Evolutionary conservation across 2,329 filamentous ascomycete species (phyloP).

Genomic region (Neobulgaria alba): DNA sequence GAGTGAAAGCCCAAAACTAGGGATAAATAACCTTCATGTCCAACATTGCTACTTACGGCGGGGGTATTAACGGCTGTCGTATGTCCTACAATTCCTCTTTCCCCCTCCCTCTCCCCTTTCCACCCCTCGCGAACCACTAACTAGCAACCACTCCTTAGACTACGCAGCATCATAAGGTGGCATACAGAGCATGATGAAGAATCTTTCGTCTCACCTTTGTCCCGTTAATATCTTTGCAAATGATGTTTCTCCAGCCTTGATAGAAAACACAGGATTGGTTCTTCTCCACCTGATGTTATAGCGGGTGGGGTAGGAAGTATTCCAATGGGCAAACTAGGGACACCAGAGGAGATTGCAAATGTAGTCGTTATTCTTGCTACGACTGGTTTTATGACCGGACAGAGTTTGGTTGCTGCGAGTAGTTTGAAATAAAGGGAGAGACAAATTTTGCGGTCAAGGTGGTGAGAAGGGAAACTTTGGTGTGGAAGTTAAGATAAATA

Average conservation of each 20-base stretch:
- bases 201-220: constrained; percentile 34
- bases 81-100: constrained; percentile 5
- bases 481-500: too few species aligned
- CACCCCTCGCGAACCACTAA: not conserved
- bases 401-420: constrained; percentile 35
- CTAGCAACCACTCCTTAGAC: constrained; percentile 13
- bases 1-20: constrained; percentile 34
- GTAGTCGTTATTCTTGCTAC: constrained; percentile 39
- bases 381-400: constrained; percentile 38
- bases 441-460: too few species aligned
- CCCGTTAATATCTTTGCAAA: constrained; percentile 39
- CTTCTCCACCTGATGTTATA: constrained; percentile 23
- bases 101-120: not conserved
- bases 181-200: constrained; percentile 38
- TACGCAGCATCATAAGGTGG: constrained; percentile 34
- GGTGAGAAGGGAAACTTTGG: too few species aligned
- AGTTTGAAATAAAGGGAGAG: constrained; percentile 28
- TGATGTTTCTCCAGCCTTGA: constrained; percentile 39
- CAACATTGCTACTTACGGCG: constrained; percentile 19
- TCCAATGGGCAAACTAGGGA: constrained; percentile 36
- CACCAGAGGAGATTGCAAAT: constrained; percentile 38
- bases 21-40: constrained; percentile 22
- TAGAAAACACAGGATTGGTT: constrained; percentile 38
- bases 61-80: constrained; percentile 24
- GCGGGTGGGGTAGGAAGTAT: constrained; percentile 28